Evolutionary conservation across 345 rosid genomes (phyloP).

Genomic region (Eucalyptus curtisii): DNA sequence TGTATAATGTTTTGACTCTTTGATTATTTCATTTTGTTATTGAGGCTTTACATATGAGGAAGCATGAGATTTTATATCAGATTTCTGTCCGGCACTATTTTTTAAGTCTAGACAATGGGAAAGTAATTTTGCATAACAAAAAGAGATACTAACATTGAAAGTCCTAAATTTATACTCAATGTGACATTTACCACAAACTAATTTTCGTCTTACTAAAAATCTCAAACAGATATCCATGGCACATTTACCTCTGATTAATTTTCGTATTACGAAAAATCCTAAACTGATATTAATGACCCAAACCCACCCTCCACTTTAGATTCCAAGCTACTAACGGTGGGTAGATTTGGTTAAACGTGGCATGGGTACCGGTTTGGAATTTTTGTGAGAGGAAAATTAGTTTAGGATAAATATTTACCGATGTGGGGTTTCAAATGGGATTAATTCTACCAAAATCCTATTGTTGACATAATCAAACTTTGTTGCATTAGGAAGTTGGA

Average conservation of each 20-base stretch:
- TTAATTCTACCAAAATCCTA: not conserved
- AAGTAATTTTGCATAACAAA: not conserved
- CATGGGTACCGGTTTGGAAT: not conserved
- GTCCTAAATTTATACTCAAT: not conserved
- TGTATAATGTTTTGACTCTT: not conserved
- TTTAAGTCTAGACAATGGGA: not conserved
- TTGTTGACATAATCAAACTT: not conserved
- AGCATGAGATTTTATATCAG: not conserved
- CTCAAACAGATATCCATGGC: not conserved
- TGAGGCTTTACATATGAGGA: not conserved
- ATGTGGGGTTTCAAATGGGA: not conserved
- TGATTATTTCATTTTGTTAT: not conserved
- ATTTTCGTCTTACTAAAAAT: not conserved
- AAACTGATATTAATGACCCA: not conserved
- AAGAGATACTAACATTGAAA: not conserved
- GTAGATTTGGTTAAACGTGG: not conserved
- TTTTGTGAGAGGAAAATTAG: not conserved
- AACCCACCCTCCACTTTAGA: not conserved
- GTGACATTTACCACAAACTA: not conserved
- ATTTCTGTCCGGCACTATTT: not conserved
- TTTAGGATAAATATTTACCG: not conserved
- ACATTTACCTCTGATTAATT: not conserved
- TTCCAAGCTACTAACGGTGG: not conserved
- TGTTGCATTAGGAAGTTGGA: not conserved
- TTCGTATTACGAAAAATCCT: not conserved